A percentile compares a stretch with the other conserved stretches of the same genome.
These are phyloP conservation scores for Aeschynomene evenia DNA, from an alignment of 306 rosid genomes.

Conservation along the genomic window DNA sequence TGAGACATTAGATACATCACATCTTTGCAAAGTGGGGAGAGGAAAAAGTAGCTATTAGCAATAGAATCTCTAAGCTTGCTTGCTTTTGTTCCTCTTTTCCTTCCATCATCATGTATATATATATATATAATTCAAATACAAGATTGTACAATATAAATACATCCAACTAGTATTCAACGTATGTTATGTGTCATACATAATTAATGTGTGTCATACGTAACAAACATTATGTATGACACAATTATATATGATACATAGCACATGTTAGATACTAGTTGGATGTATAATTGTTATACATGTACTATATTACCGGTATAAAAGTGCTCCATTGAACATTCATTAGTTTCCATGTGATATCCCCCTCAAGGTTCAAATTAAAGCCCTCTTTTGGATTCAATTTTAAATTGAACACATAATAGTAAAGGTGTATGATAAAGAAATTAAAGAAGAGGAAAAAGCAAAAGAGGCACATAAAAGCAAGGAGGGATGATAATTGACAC, in stretches of 20 bases:
- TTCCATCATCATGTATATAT: too few species aligned
- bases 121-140: too few species aligned
- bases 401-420: conserved; percentile 18
- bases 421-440: conserved; percentile 4
- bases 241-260: too few species aligned
- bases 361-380: conserved; percentile 19
- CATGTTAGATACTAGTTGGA: too few species aligned
- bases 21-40: conserved; percentile 46
- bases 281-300: too few species aligned
- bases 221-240: too few species aligned
- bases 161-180: too few species aligned
- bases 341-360: conserved; percentile 30
- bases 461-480: conserved; percentile 34
- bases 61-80: conserved; percentile 36
- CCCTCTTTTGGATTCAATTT: conserved; percentile 27
- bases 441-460: neutral
- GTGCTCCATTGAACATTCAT: conserved; percentile 4
- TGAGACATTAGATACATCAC: conserved; percentile 31
- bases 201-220: too few species aligned
- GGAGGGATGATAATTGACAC: conserved; percentile 9
- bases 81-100: too few species aligned
- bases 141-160: too few species aligned
- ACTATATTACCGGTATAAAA: too few species aligned
- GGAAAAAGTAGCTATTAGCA: conserved; percentile 30
- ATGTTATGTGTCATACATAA: too few species aligned